Conservation (phyloP, 495 filamentous ascomycete species). For the Letharia lupina region DNA sequence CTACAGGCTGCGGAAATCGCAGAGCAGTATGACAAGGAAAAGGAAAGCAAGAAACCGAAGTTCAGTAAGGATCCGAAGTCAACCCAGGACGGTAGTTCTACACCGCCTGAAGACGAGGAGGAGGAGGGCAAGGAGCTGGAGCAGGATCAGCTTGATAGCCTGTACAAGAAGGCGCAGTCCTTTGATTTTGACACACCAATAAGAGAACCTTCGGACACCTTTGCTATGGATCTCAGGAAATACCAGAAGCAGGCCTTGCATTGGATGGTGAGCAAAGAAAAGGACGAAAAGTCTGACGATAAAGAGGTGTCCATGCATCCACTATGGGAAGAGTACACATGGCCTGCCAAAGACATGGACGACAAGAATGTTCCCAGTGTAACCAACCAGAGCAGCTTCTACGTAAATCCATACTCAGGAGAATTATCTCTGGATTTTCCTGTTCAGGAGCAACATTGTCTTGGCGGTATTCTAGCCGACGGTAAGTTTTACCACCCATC, state of each 20-base stretch:
- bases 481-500: slow-evolving; percentile 49
- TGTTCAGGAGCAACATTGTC: slow-evolving; percentile 84
- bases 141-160: slow-evolving; percentile 85
- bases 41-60: slow-evolving; percentile 36
- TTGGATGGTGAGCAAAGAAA: slow-evolving; percentile 95
- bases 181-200: slow-evolving; percentile 92
- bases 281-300: slow-evolving; percentile 54
- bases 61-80: slow-evolving; percentile 35
- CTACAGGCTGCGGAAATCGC: slow-evolving; percentile 78
- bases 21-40: slow-evolving; percentile 64
- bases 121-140: slow-evolving; percentile 86
- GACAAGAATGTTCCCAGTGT: slow-evolving; percentile 61
- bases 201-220: slow-evolving; percentile 70
- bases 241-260: slow-evolving; percentile 93
- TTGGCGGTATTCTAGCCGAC: slow-evolving; percentile 89
- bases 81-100: slow-evolving; percentile 40
- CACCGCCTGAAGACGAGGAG: slow-evolving; percentile 51
- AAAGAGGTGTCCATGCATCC: slow-evolving; percentile 83
- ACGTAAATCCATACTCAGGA: slow-evolving; percentile 93
- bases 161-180: slow-evolving; percentile 93
- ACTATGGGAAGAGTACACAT: slow-evolving; percentile 90
- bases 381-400: slow-evolving; percentile 62
- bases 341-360: slow-evolving; percentile 83
- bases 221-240: slow-evolving; percentile 73
- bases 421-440: slow-evolving; percentile 92